Evolutionary conservation across 129 eudicot species (phyloP).

Genomic region (Artemisia tridentata): DNA sequence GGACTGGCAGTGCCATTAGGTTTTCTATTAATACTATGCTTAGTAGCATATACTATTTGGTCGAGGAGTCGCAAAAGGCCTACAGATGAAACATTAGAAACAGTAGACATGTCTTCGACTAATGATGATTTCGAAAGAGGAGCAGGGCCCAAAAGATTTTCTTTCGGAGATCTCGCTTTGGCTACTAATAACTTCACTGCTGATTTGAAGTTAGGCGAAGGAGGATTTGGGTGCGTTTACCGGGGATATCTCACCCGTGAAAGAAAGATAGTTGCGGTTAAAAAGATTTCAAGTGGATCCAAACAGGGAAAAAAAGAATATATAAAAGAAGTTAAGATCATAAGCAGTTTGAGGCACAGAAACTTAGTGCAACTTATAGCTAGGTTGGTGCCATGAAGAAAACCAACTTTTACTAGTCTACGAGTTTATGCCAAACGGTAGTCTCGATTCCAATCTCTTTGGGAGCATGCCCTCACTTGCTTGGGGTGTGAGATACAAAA

Average conservation of each 20-base stretch:
- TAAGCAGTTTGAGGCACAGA: constrained; percentile 49
- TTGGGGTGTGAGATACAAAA: constrained; percentile 50
- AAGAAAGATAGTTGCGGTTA: constrained; percentile 47
- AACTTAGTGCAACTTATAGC: constrained; percentile 65
- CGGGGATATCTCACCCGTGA: constrained; percentile 26
- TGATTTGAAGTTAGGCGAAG: no score
- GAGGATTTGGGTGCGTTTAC: no score
- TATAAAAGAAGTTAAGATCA: constrained; percentile 53
- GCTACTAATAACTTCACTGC: no score
- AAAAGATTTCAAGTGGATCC: constrained; percentile 52
- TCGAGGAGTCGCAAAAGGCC: constrained; percentile 11
- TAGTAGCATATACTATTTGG: constrained; percentile 8
- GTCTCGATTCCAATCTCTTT: constrained; percentile 49
- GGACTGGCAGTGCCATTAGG: constrained; percentile 28
- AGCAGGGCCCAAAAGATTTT: constrained; percentile 57
- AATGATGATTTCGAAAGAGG: constrained; percentile 50
- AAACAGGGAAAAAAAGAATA: constrained; percentile 61
- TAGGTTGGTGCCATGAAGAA: constrained; percentile 65
- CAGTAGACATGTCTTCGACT: constrained; percentile 19
- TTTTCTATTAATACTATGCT: constrained; percentile 6
- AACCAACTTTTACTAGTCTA: constrained; percentile 49
- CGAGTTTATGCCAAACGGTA: constrained; percentile 61
- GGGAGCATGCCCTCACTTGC: constrained; percentile 36
- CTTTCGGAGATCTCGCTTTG: no score
- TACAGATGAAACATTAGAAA: constrained; percentile 3